Percentiles rank a stretch among this genome's conserved stretches.
phyloP scores from a whole-genome alignment of 78 protist species.

The Diacronema lutheri region DNA sequence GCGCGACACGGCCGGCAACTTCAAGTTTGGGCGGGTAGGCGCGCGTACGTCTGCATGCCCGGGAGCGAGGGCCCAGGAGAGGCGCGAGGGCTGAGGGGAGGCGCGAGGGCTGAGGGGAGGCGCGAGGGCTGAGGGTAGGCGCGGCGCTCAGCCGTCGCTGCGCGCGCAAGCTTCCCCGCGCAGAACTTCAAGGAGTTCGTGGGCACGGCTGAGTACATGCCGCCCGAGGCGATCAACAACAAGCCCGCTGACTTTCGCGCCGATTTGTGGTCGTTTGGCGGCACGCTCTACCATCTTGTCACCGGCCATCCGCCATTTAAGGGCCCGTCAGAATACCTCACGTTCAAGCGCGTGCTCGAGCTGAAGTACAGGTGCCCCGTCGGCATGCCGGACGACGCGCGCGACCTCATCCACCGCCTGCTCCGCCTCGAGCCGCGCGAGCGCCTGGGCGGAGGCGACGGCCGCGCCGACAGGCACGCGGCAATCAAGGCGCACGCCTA shows the following conservation, averaged over 20 bases:
- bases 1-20: neutral
- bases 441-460: too few relatives aligned
- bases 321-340: conserved; percentile 5
- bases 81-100: too few relatives aligned
- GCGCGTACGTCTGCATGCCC: too few relatives aligned
- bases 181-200: neutral
- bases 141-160: too few relatives aligned
- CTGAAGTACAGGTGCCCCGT: neutral
- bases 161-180: neutral
- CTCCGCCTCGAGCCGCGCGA: too few relatives aligned
- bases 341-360: neutral
- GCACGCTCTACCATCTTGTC: neutral
- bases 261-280: conserved; percentile 1
- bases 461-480: too few relatives aligned
- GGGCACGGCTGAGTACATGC: conserved; percentile 2
- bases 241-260: neutral
- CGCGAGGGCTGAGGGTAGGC: too few relatives aligned
- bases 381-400: neutral
- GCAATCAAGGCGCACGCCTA: too few relatives aligned
- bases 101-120: too few relatives aligned
- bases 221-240: conserved; percentile 29
- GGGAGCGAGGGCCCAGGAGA: too few relatives aligned
- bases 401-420: too few relatives aligned
- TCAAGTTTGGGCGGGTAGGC: neutral
- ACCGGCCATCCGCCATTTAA: neutral